phyloP scores from a whole-genome alignment of 129 eudicot genomes.

The Apium graveolens region DNA sequence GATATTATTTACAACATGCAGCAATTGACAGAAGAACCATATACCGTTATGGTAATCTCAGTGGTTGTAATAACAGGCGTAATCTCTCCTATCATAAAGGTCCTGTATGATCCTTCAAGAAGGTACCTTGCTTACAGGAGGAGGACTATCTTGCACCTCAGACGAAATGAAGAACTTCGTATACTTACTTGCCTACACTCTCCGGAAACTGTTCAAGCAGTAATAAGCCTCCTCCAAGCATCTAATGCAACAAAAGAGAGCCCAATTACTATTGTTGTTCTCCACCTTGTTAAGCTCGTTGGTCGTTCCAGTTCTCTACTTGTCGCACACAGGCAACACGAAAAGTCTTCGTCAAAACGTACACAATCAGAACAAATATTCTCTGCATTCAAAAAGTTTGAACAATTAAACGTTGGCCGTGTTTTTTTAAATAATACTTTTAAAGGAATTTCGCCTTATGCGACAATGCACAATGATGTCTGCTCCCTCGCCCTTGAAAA shows the following conservation, averaged over 20 bases:
- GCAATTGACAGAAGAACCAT: slow-evolving; percentile 28
- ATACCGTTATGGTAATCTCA: slow-evolving; percentile 31
- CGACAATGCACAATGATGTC: slow-evolving; percentile 42
- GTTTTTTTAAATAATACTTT: slow-evolving; percentile 18
- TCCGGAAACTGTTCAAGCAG: slow-evolving; percentile 27
- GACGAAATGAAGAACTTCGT: slow-evolving; percentile 36
- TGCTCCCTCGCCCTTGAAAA: slow-evolving; percentile 43
- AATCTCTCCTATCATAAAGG: slow-evolving; percentile 30
- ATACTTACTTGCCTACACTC: slow-evolving; percentile 37
- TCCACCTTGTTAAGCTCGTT: slow-evolving; percentile 37
- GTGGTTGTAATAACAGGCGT: slow-evolving; percentile 34
- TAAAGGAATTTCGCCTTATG: slow-evolving; percentile 38
- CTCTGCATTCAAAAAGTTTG: slow-evolving; percentile 31
- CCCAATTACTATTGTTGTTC: slow-evolving; percentile 24
- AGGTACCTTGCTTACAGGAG: slow-evolving; percentile 40
- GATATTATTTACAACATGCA: slow-evolving; percentile 19
- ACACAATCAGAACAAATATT: slow-evolving; percentile 36
- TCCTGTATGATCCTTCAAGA: slow-evolving; percentile 38
- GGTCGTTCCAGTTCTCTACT: slow-evolving; percentile 20
- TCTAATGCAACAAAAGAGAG: slow-evolving; percentile 31
- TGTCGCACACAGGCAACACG: slow-evolving; percentile 18
- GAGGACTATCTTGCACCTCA: slow-evolving; percentile 33
- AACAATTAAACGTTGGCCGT: slow-evolving; percentile 13
- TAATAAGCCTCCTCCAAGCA: slow-evolving; percentile 29
- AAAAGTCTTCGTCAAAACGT: slow-evolving; percentile 15